Conservation (phyloP, 164 flowering plant species). For the Hamamelis virginiana region DNA sequence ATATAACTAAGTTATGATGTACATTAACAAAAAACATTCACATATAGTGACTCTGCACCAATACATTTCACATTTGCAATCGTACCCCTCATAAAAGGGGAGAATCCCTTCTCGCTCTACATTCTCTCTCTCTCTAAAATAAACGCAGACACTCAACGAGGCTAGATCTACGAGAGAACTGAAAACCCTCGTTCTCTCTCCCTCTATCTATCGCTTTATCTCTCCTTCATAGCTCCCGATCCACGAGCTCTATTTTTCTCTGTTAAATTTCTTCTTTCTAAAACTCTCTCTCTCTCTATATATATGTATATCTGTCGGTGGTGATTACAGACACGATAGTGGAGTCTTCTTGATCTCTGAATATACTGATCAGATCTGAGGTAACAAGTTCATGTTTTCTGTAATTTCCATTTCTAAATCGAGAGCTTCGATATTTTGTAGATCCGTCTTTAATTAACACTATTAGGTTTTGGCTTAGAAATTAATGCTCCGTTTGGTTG, state of each 20-base stretch:
- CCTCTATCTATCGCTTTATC: slow-evolving; percentile 1
- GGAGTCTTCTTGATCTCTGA: slow-evolving; percentile 12
- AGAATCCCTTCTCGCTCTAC: neutral
- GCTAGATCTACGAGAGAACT: slow-evolving; percentile 1
- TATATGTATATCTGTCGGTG: slow-evolving; percentile 1
- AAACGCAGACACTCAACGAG: slow-evolving; percentile 4
- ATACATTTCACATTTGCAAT: neutral
- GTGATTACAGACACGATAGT: slow-evolving; percentile 8
- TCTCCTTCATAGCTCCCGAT: slow-evolving; percentile 4
- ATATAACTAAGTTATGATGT: no score
- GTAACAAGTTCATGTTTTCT: slow-evolving; percentile 12
- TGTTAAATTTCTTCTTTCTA: neutral
- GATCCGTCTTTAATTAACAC: neutral
- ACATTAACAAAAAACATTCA: no score
- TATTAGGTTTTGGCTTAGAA: neutral
- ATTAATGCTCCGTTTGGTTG: neutral
- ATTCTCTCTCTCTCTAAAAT: slow-evolving; percentile 1
- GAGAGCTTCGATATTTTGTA: neutral
- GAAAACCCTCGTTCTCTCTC: slow-evolving; percentile 10
- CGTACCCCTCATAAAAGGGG: neutral
- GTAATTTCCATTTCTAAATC: neutral
- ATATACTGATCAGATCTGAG: slow-evolving; percentile 31
- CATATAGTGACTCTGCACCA: neutral
- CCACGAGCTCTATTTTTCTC: neutral
- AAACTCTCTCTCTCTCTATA: neutral